A percentile compares a stretch with the other conserved stretches of the same genome.
Evolutionary conservation across 1,139 yeast species (phyloP).

Genomic region (Candida albicans): DNA sequence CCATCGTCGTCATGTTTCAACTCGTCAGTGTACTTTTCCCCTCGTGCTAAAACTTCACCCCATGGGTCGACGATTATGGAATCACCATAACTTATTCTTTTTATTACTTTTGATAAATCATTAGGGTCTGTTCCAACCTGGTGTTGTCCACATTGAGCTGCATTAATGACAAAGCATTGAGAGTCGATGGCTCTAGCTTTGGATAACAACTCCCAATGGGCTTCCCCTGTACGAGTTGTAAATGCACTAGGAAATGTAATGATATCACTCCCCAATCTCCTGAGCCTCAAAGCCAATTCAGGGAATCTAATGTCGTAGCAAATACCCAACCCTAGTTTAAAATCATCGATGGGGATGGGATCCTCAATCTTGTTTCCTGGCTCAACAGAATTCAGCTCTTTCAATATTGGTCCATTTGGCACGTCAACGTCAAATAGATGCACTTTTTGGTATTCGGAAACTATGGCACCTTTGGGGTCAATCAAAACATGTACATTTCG

Average conservation of each 20-base stretch:
- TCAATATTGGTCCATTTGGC: constrained; percentile 68
- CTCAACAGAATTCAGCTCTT: constrained; percentile 78
- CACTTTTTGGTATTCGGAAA: constrained; percentile 73
- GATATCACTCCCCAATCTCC: constrained; percentile 74
- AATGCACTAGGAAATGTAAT: constrained; percentile 88
- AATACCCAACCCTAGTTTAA: constrained; percentile 70
- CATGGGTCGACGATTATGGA: constrained; percentile 86
- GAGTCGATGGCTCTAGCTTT: constrained; percentile 84
- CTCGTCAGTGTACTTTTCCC: constrained; percentile 32
- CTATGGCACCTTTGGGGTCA: constrained; percentile 59
- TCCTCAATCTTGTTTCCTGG: constrained; percentile 59
- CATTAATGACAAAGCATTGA: constrained; percentile 84
- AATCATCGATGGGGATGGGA: constrained; percentile 51
- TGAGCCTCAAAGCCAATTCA: constrained; percentile 65
- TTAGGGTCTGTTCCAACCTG: constrained; percentile 39
- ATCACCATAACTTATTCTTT: constrained; percentile 75
- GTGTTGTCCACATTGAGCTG: constrained; percentile 88
- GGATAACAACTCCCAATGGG: constrained; percentile 85
- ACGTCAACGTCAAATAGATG: constrained; percentile 91
- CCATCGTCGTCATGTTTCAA: constrained; percentile 40
- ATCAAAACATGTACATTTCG: constrained; percentile 76
- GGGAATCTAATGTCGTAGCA: constrained; percentile 93
- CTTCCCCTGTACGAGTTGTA: constrained; percentile 85
- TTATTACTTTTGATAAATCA: constrained; percentile 31
- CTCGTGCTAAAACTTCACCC: constrained; percentile 75